Percentiles rank a stretch among this genome's conserved stretches.
Evolutionary conservation across 139 green algal genomes (phyloP).

Genomic region (Spirogloea muscicola): DNA sequence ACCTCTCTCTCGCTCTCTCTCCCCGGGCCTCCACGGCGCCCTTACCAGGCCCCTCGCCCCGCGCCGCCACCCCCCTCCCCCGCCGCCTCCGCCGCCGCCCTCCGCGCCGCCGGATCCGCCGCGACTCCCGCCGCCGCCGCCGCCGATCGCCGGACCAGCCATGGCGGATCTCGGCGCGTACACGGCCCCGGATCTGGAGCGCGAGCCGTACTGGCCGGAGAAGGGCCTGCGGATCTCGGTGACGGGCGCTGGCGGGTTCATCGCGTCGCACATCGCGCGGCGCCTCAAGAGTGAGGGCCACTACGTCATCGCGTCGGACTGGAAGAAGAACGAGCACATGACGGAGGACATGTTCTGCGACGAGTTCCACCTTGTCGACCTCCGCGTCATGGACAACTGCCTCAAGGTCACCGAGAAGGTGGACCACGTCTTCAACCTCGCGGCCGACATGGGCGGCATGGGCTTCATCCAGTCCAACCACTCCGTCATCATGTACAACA

Average conservation of each 20-base stretch:
- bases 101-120: too few relatives aligned
- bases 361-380: constrained; percentile 97
- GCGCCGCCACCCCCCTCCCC: too few relatives aligned
- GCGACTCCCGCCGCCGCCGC: too few relatives aligned
- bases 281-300: constrained; percentile 93
- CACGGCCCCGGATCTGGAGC: constrained; percentile 22
- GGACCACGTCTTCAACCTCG: constrained; percentile 98
- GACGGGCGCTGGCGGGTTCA: constrained; percentile 94
- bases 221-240: constrained; percentile 88
- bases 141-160: too few relatives aligned
- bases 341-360: constrained; percentile 97
- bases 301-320: constrained; percentile 93
- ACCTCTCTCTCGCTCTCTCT: too few relatives aligned
- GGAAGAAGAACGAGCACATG: constrained; percentile 99
- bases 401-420: constrained; percentile 58
- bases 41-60: too few relatives aligned
- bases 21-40: too few relatives aligned
- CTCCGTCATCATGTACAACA: constrained; percentile 99
- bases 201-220: constrained; percentile 57
- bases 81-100: too few relatives aligned
- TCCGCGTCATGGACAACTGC: constrained; percentile 86
- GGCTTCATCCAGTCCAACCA: constrained; percentile 99
- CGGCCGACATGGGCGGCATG: constrained; percentile 99
- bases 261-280: constrained; percentile 86
- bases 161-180: too few relatives aligned